These are phyloP conservation scores for Iodosphaeria phyllophila DNA, from an alignment of 2,329 filamentous ascomycete species.

Conservation along the genomic window DNA sequence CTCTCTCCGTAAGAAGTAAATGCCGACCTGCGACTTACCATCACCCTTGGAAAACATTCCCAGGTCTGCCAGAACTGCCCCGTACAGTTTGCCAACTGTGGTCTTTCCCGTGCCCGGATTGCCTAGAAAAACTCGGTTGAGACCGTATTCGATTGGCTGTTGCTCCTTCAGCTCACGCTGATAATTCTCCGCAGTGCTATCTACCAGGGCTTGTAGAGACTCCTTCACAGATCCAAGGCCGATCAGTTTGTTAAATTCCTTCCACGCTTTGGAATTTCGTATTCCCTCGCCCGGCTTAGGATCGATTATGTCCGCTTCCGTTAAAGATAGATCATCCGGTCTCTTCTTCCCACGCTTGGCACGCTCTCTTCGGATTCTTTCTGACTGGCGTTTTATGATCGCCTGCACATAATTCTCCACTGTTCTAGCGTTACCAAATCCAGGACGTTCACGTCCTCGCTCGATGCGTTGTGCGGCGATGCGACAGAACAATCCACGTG, in stretches of 20 bases:
- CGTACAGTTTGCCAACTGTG: slow-evolving; percentile 13
- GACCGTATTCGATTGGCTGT: slow-evolving; percentile 7
- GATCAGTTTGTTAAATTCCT: slow-evolving; percentile 12
- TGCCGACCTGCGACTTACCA: slow-evolving; percentile 1
- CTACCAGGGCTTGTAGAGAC: slow-evolving; percentile 20
- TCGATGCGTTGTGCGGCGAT: slow-evolving; percentile 45
- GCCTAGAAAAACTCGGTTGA: slow-evolving; percentile 13
- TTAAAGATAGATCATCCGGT: slow-evolving; percentile 40
- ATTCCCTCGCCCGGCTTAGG: slow-evolving; percentile 12
- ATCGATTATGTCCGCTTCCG: slow-evolving; percentile 52
- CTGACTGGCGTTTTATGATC: slow-evolving; percentile 39
- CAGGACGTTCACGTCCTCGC: slow-evolving; percentile 38
- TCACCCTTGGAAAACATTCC: slow-evolving; percentile 18
- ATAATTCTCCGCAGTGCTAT: slow-evolving; percentile 11
- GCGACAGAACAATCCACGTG: slow-evolving; percentile 40
- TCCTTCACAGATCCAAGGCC: slow-evolving; percentile 11
- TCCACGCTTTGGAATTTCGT: slow-evolving; percentile 8
- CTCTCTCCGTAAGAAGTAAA: not conserved
- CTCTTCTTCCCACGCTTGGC: slow-evolving; percentile 13
- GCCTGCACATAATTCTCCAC: slow-evolving; percentile 40
- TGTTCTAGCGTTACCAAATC: slow-evolving; percentile 56
- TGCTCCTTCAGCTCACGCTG: slow-evolving; percentile 10
- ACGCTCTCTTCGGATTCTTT: slow-evolving; percentile 30
- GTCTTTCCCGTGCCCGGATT: slow-evolving; percentile 14
- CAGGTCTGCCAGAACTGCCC: slow-evolving; percentile 9